phyloP scores from a whole-genome alignment of 371 early-diverging fungal genomes.

The Mucor sp. region DNA sequence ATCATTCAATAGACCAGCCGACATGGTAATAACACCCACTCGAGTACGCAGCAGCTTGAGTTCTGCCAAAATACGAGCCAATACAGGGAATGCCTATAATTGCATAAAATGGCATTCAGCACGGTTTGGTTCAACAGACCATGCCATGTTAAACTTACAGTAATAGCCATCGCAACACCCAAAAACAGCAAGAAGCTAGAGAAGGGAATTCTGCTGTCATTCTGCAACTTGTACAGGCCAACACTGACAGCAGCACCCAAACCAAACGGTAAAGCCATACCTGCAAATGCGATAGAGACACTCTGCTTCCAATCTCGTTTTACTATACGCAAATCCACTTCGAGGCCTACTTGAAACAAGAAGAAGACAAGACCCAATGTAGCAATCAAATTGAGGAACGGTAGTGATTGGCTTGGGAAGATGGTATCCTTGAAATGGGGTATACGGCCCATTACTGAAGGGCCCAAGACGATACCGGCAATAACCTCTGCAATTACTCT shows the following conservation, averaged over 20 bases:
- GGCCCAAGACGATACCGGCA: constrained; percentile 79
- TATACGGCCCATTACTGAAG: constrained; percentile 76
- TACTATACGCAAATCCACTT: constrained; percentile 65
- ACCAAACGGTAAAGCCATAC: constrained; percentile 80
- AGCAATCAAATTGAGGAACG: constrained; percentile 76
- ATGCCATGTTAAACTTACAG: constrained; percentile 39
- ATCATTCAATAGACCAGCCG: constrained; percentile 89
- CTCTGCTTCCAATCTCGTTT: constrained; percentile 47
- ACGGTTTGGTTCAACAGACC: neutral
- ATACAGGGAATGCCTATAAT: constrained; percentile 82
- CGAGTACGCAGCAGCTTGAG: constrained; percentile 78
- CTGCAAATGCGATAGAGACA: constrained; percentile 64
- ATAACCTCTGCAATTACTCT: constrained; percentile 79
- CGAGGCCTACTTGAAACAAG: constrained; percentile 87
- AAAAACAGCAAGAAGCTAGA: constrained; percentile 77
- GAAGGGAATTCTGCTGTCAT: constrained; percentile 53
- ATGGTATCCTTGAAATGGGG: constrained; percentile 63
- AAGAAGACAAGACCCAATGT: constrained; percentile 89
- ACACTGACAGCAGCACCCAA: constrained; percentile 73
- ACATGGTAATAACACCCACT: constrained; percentile 82
- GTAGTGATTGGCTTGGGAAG: constrained; percentile 67
- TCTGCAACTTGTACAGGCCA: constrained; percentile 61
- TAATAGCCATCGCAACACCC: constrained; percentile 92
- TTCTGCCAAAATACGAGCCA: constrained; percentile 92
- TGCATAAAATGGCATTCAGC: neutral